These are phyloP conservation scores for Cercophora newfieldiana DNA, from an alignment of 495 filamentous ascomycete genomes.

Conservation along the genomic window DNA sequence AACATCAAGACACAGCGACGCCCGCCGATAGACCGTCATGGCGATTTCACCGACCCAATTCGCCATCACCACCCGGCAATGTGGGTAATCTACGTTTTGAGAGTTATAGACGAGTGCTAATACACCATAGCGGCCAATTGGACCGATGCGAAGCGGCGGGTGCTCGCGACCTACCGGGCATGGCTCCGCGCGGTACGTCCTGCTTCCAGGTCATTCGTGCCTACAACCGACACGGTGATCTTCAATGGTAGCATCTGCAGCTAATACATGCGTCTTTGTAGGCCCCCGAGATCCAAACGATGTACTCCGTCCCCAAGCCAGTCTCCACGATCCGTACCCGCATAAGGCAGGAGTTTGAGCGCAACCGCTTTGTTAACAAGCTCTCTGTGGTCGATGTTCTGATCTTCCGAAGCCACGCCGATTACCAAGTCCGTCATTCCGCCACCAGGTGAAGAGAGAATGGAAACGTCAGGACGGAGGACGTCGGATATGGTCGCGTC, in stretches of 20 bases:
- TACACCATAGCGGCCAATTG: constrained; percentile 71
- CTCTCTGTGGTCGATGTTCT: constrained; percentile 84
- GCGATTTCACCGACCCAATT: constrained; percentile 89
- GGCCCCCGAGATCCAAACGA: constrained; percentile 93
- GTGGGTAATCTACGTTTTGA: constrained; percentile 51
- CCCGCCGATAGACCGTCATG: constrained; percentile 36
- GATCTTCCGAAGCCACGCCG: constrained; percentile 79
- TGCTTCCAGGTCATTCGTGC: neutral
- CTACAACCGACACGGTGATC: neutral
- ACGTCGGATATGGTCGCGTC: neutral
- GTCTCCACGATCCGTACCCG: constrained; percentile 87
- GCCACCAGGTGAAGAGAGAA: neutral
- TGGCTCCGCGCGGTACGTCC: constrained; percentile 88
- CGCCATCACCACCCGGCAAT: constrained; percentile 83
- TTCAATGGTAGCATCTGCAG: neutral
- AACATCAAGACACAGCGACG: constrained; percentile 23
- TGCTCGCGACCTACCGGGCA: constrained; percentile 82
- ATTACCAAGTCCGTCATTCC: constrained; percentile 70
- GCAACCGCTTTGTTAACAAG: constrained; percentile 90
- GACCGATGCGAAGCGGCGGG: constrained; percentile 78
- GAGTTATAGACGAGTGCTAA: constrained; percentile 17
- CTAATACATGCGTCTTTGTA: constrained; percentile 35
- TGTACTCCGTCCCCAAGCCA: constrained; percentile 90
- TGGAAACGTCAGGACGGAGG: neutral
- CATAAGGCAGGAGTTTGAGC: constrained; percentile 95